Evolutionary conservation across 2,329 filamentous ascomycete species (phyloP), one percentile per base, ranked within the genome.

Genomic region (Penicillium oxalicum): DNA sequence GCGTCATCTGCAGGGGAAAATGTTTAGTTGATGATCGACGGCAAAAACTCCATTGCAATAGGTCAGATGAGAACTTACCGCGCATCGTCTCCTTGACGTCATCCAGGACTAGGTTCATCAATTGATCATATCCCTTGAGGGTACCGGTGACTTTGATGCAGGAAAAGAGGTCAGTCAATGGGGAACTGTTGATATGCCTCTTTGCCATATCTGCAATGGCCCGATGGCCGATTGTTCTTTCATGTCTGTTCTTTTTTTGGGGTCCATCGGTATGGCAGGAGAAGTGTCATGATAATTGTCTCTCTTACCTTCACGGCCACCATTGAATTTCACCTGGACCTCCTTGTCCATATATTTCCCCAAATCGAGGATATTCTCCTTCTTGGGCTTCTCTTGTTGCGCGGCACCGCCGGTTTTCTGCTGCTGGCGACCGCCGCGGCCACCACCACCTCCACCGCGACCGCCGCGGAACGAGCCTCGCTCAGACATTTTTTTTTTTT

Each of bases 61-160:
- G 18, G 18, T 2, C 18, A 18, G 18, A 18, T 18, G 18, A 18
- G 18, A 33, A 12, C 78, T 54, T 74, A 95, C 91, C 91, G 76
- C 86, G 81, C 72, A 96, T 83, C 41, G 86, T 80, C 70, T 98
- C 93, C 68, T 93, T 84, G 45, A 95, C 91, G 60, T 97, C 88
- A 64, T 97, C 93, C 48, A 98, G 77, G 26, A 98, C 93, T 53
- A 98, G 78, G 69, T 98, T 98, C 91, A 97, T 97, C 52, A 98
- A 78, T 61, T 93, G 91, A 68, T 98, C 93, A 69, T 91, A 97
- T 54, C 93, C 93, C 71, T 97, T 97, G 37, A 98, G 77, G 1
- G 83, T 88, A 45, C 93, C 93, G 44, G 83, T 85, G 48, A 95
- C 91, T 95, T 63, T 7, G 12, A 18, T 8, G 13, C n/a, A 26